Percentiles rank a stretch among this genome's conserved stretches.
Conservation (phyloP, 352 stramenopile species). For the Elongisporangium anandrum region DNA sequence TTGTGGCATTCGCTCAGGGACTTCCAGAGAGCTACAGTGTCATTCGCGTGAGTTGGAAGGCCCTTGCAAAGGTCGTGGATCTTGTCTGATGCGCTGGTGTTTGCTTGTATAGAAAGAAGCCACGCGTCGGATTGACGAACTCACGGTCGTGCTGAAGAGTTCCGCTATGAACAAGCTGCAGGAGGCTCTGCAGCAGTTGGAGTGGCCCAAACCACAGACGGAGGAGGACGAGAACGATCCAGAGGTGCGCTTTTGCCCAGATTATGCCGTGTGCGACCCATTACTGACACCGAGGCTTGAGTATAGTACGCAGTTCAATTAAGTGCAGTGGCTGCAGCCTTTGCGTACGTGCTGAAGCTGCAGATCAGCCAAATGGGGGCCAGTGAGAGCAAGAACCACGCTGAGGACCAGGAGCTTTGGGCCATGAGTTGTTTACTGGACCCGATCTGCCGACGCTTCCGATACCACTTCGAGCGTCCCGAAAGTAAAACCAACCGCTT, state of each 20-base stretch:
- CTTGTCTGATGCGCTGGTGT: background rate
- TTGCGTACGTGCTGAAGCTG: constrained; percentile 50
- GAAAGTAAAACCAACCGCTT: constrained; percentile 70
- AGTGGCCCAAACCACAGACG: constrained; percentile 38
- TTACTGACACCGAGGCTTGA: background rate
- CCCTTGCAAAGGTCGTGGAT: constrained; percentile 2
- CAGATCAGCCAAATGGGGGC: constrained; percentile 43
- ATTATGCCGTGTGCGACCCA: constrained; percentile 2
- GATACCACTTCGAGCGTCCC: constrained; percentile 66
- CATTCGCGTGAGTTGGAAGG: constrained; percentile 42
- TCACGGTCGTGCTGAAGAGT: constrained; percentile 40
- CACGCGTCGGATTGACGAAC: constrained; percentile 28
- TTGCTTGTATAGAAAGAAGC: constrained; percentile 33
- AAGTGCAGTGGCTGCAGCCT: constrained; percentile 26
- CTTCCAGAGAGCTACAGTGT: constrained; percentile 38
- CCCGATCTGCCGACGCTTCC: constrained; percentile 52
- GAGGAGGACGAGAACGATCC: constrained; percentile 28
- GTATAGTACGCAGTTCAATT: constrained; percentile 20
- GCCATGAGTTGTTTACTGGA: constrained; percentile 62
- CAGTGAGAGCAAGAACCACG: constrained; percentile 6
- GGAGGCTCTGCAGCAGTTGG: constrained; percentile 28
- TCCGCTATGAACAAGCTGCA: constrained; percentile 56
- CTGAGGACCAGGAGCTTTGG: constrained; percentile 33
- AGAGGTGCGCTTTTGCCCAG: constrained; percentile 4
- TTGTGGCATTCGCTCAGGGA: constrained; percentile 28